Percentiles rank a stretch among this genome's conserved stretches.
These are phyloP conservation scores for Geosmithia morbida DNA, from an alignment of 2,329 filamentous ascomycete genomes.

Conservation along the genomic window DNA sequence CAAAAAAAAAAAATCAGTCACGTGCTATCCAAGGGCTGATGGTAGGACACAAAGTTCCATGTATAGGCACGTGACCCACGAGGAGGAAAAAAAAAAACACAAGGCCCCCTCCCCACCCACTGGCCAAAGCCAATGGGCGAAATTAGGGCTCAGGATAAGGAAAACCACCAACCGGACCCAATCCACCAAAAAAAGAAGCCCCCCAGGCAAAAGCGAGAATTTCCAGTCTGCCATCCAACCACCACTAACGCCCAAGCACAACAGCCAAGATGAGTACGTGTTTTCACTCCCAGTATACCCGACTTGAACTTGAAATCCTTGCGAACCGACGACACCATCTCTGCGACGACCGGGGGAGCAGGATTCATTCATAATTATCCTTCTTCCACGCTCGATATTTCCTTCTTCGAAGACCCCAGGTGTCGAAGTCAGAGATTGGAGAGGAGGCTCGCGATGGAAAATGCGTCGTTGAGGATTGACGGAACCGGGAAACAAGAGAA, in stretches of 20 bases:
- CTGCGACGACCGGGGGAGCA: background rate
- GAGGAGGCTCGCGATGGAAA: background rate
- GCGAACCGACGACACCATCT: background rate
- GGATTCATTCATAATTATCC: too few species aligned
- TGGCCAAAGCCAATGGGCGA: conserved; percentile 3
- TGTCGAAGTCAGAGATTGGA: too few species aligned
- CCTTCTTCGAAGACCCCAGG: too few species aligned
- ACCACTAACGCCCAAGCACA: conserved; percentile 22
- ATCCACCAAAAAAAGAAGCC: conserved; percentile 22
- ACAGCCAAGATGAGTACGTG: conserved; percentile 46
- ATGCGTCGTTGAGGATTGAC: background rate
- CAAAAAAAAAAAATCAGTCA: too few species aligned
- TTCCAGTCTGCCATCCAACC: conserved; percentile 21
- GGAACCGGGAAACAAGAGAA: background rate
- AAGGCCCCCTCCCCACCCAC: background rate
- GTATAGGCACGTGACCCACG: conserved; percentile 4
- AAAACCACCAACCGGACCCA: conserved; percentile 6
- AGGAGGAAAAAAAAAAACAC: conserved; percentile 1
- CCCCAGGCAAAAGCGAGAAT: conserved; percentile 15
- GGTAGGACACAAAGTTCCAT: background rate
- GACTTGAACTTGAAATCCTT: background rate
- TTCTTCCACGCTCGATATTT: too few species aligned
- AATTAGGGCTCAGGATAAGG: conserved; percentile 21
- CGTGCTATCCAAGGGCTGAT: background rate
- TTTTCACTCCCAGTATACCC: background rate